These are phyloP conservation scores for Adiantum capillusveneris DNA, from an alignment of 75 land plant genomes.

Conservation along the genomic window DNA sequence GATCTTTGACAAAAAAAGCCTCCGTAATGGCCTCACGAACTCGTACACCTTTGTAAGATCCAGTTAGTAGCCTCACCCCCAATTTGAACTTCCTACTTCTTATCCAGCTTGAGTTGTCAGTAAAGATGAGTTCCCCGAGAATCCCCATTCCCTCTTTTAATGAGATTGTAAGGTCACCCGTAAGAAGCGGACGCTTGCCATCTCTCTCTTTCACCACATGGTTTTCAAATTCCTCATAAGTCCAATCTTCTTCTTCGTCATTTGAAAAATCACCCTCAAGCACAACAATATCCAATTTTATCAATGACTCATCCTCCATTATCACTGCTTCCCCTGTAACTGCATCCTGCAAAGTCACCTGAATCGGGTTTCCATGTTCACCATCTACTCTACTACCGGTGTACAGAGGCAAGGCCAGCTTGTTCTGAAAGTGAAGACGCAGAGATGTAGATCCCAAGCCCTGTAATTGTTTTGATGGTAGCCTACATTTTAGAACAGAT, in stretches of 20 bases:
- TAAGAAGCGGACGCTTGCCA: constrained; percentile 56
- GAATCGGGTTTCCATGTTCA: constrained; percentile 28
- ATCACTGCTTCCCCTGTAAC: constrained; percentile 18
- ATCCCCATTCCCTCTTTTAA: constrained; percentile 41
- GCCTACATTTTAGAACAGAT: background rate
- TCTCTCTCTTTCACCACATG: constrained; percentile 43
- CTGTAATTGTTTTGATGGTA: constrained; percentile 18
- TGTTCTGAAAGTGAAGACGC: constrained; percentile 27
- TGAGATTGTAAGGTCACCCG: constrained; percentile 34
- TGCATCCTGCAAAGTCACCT: constrained; percentile 29
- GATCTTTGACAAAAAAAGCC: constrained; percentile 61
- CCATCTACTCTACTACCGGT: constrained; percentile 51
- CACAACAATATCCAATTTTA: constrained; percentile 49
- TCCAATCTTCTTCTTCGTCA: constrained; percentile 49
- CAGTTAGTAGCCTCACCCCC: constrained; percentile 28
- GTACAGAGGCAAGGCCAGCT: constrained; percentile 45
- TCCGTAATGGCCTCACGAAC: constrained; percentile 53
- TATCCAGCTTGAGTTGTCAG: constrained; percentile 78
- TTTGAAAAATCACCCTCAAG: constrained; percentile 62
- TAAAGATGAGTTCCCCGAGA: constrained; percentile 37
- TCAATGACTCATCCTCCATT: constrained; percentile 32
- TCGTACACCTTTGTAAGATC: constrained; percentile 16
- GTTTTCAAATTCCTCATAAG: constrained; percentile 28
- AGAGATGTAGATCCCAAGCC: constrained; percentile 21
- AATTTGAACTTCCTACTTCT: constrained; percentile 54